Base-by-base conservation (phyloP, 305 asterid species). In the Ilex paraguariensis region DNA sequence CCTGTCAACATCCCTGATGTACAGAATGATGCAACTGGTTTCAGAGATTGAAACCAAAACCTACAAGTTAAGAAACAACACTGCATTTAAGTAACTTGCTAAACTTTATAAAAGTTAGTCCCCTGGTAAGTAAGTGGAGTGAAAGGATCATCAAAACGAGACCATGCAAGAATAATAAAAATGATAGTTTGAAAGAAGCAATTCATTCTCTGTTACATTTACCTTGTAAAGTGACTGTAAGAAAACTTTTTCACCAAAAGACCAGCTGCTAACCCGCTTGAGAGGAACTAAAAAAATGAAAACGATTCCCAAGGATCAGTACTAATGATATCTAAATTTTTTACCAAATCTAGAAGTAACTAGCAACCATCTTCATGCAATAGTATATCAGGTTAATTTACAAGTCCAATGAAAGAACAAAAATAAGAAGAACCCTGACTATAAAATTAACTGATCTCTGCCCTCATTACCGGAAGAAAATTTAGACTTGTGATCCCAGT, bases 221-320 rank as follows among this genome's bases (percentile, higher is more conserved):
- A 93, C 99, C 99, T 90, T 93, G 75, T 84, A 82, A 70, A 93
- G 89, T 56, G 99, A 77, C 76, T 88, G 95, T 40, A 93, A 50
- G 64, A 93, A 77, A 61, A 68, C 65, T 77, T 76, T 90, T 78
- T 88, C 99, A 67, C 90, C 99, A 69, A 93, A 84, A 65, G 81
- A 81, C 82, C 87, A 86, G 78, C 84, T 74, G 80, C 75, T 67
- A 64, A 61, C 57, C 69, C 87, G 86, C 80, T 86, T 87, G 55
- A 66, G 65, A 72, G 77, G 73, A 79, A 84, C 99, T 93, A 70
- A 62, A 59, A 67, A 72, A 66, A 60, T 64, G 31, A 67, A 59
- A 71, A 56, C 40, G 77, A 73, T 31, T 54, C 33, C 52, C 39
- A 30, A 62, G 61, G 61, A 46, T 55, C 69, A 69, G 56, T 54